A percentile compares a stretch with the other conserved stretches of the same genome.
Conservation (phyloP, 208 protist genomes). For the Trypanosoma brucei region DNA sequence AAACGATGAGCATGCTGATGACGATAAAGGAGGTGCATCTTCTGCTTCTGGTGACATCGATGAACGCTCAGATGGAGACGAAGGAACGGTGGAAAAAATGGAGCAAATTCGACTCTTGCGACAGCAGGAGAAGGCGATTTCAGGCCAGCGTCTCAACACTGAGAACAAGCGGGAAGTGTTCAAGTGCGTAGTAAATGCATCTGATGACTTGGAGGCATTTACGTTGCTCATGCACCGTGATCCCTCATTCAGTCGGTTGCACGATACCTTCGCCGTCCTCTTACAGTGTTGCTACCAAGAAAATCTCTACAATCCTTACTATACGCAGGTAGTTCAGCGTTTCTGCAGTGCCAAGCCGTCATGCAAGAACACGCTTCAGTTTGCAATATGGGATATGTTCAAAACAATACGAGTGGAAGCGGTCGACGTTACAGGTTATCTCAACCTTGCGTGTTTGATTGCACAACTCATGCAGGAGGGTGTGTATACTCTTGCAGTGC, state of each 20-base stretch:
- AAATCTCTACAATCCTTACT: conserved; percentile 66
- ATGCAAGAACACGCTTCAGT: conserved; percentile 72
- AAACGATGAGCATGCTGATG: conserved; percentile 23
- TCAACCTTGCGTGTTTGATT: conserved; percentile 68
- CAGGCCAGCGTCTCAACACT: conserved; percentile 68
- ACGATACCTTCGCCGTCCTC: conserved; percentile 57
- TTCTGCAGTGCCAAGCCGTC: conserved; percentile 57
- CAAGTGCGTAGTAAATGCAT: conserved; percentile 39
- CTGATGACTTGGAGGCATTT: conserved; percentile 80
- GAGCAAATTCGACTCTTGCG: conserved; percentile 49
- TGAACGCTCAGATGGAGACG: conserved; percentile 3
- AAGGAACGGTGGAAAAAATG: conserved; percentile 12
- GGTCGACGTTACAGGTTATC: conserved; percentile 54
- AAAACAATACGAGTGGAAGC: conserved; percentile 65
- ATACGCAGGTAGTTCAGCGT: conserved; percentile 63
- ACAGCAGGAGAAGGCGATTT: conserved; percentile 53
- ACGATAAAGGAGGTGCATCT: conserved; percentile 20
- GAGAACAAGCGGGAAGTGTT: conserved; percentile 80
- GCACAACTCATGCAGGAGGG: conserved; percentile 46
- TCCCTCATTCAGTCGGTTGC: conserved; percentile 53
- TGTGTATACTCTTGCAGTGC: conserved; percentile 54
- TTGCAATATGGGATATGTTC: conserved; percentile 79
- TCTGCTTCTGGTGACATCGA: not conserved
- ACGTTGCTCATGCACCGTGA: conserved; percentile 75
- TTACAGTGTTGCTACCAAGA: conserved; percentile 73